These are phyloP conservation scores for Hanseniaspora sp. DNA, from an alignment of 1,139 yeast genomes.

Conservation along the genomic window DNA sequence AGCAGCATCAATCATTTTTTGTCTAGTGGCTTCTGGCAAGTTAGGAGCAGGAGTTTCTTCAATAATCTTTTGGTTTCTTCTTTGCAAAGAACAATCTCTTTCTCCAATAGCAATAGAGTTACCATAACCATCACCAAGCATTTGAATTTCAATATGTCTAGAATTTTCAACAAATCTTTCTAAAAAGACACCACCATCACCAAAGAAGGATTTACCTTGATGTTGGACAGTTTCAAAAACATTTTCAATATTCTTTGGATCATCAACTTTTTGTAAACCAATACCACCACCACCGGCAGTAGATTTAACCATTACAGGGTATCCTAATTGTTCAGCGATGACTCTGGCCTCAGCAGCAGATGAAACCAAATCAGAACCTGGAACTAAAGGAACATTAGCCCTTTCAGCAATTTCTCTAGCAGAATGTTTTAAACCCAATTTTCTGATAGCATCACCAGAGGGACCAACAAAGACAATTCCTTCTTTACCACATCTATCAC, in stretches of 20 bases:
- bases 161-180: slow-evolving; percentile 90
- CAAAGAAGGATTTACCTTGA: slow-evolving; percentile 85
- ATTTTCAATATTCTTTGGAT: slow-evolving; percentile 62
- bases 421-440: slow-evolving; percentile 85
- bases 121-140: slow-evolving; percentile 92
- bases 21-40: slow-evolving; percentile 67
- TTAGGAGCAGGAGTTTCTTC: slow-evolving; percentile 98
- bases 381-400: slow-evolving; percentile 89
- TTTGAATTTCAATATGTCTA: slow-evolving; percentile 91
- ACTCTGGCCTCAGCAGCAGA: slow-evolving; percentile 60
- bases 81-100: slow-evolving; percentile 92
- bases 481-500: slow-evolving; percentile 71
- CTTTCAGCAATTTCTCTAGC: slow-evolving; percentile 84
- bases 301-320: slow-evolving; percentile 91
- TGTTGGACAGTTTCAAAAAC: slow-evolving; percentile 86
- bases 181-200: slow-evolving; percentile 87
- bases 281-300: slow-evolving; percentile 99
- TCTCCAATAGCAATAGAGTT: slow-evolving; percentile 88
- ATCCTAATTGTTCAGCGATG: slow-evolving; percentile 68
- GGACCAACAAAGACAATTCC: slow-evolving; percentile 93
- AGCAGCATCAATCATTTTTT: slow-evolving; percentile 68
- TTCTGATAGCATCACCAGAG: slow-evolving; percentile 80
- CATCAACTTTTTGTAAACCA: slow-evolving; percentile 86
- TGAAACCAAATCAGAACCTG: slow-evolving; percentile 77
- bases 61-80: slow-evolving; percentile 90